A percentile compares a stretch with the other conserved stretches of the same genome.
These are phyloP conservation scores for Aplosporella prunicola DNA, from an alignment of 2,329 filamentous ascomycete species.

Conservation along the genomic window DNA sequence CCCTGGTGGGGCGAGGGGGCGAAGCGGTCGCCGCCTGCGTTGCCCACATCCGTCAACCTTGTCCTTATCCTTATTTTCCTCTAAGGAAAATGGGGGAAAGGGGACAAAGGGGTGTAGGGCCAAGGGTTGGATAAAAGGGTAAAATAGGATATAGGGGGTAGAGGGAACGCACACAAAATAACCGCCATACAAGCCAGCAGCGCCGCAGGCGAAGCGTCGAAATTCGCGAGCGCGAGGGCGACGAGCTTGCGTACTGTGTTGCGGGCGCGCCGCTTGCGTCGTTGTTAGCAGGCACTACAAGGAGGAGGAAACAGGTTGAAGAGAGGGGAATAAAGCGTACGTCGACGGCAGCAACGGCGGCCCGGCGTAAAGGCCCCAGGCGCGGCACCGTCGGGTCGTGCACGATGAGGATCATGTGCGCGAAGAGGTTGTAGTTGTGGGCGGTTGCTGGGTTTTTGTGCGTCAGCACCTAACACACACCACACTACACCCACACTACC, in stretches of 20 bases:
- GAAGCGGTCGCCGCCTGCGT: constrained; percentile 10
- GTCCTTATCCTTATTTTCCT: too few relatives aligned
- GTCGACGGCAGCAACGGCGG: constrained; percentile 23
- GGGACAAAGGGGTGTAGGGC: too few relatives aligned
- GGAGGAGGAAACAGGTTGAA: not conserved
- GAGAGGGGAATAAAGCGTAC: constrained; percentile 12
- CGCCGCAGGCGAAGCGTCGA: constrained; percentile 25
- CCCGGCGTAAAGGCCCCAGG: constrained; percentile 24
- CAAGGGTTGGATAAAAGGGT: not conserved
- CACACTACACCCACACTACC: too few relatives aligned
- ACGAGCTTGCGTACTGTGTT: constrained; percentile 27
- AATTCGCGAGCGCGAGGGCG: constrained; percentile 26
- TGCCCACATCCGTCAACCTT: too few relatives aligned
- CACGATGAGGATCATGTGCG: constrained; percentile 26
- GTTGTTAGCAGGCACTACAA: not conserved
- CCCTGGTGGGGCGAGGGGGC: too few relatives aligned
- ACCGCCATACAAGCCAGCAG: constrained; percentile 30
- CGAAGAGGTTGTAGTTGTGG: constrained; percentile 24
- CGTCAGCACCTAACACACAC: too few relatives aligned
- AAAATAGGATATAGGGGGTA: not conserved
- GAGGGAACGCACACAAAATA: constrained; percentile 19
- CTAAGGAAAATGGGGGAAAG: not conserved
- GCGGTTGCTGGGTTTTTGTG: constrained; percentile 12
- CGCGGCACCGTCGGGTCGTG: constrained; percentile 29
- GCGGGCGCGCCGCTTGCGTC: constrained; percentile 19